Base-by-base conservation (phyloP, 140 eudicot species). In the Senecio squalidus region DNA sequence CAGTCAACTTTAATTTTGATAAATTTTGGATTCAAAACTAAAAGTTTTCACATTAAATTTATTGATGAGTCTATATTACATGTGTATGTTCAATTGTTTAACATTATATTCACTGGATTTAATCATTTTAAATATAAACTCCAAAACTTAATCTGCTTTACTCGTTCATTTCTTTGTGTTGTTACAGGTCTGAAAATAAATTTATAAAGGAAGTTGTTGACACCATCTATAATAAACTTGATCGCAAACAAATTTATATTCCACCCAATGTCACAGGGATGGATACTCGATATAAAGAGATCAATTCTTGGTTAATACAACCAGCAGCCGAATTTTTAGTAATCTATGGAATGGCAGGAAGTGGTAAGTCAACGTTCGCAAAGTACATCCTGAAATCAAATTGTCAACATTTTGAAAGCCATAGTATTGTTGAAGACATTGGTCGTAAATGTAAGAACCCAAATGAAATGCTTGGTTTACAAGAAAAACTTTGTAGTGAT, bases 311-410 rank as follows among this genome's bases (percentile, higher is more conserved):
- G 60, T 28, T 54, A 54, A 30, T 9, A 28, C 43, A 28, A 7
- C 7, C 39, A 7, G 24, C 28, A 16, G 6, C 1, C 28, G 3
- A 29, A 17, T 54, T 29, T 54, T 54, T 54, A 17, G 60, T 54
- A 54, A 54, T 54, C 16, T 28, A 54, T 30, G 60, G 60, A n/a
- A 54, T 54, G 40, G n/a, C 60, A 28, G 60, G 60, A 29, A 54
- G 62, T 51, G 76, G 76, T 48, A 70, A 76, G 60, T 57, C 73
- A 17, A 64, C 69, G 3, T 34, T 63, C 6, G 73, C 81, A 46
- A 55, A 51, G 60, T 50, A 34, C 24, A 69, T 59, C 3, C 51
- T 26, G n/a, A 23, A 70, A 15, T 49, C 21, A 17, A 64, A 76
- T 67, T 36, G 18, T 17, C 55, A 70, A 6, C n/a, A 6, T 9